These are phyloP conservation scores for Apiotrichum sp. DNA, from an alignment of 1,284 basidiomycete genomes.

Conservation along the genomic window DNA sequence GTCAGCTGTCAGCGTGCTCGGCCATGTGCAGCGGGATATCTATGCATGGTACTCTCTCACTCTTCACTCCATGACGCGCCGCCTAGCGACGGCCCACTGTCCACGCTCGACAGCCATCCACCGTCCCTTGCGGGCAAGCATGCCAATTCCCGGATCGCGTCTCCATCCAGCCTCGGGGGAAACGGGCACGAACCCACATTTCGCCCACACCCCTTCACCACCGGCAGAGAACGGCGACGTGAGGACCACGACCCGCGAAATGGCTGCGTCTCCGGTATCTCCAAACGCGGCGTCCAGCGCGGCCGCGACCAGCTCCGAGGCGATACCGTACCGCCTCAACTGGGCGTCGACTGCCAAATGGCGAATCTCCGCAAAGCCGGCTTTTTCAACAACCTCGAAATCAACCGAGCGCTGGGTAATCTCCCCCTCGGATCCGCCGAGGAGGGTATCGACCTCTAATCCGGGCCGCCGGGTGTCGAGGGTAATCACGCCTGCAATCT, in stretches of 20 bases:
- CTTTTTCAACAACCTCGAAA: slow-evolving; percentile 6
- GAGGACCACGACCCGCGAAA: slow-evolving; percentile 47
- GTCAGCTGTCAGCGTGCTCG: no score
- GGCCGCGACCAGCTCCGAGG: slow-evolving; percentile 60
- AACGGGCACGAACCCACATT: slow-evolving; percentile 51
- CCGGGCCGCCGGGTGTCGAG: slow-evolving; percentile 55
- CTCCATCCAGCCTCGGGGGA: not conserved
- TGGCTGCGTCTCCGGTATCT: not conserved
- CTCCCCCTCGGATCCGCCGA: slow-evolving; percentile 20
- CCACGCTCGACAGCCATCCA: slow-evolving; percentile 17
- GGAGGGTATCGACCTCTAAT: slow-evolving; percentile 17
- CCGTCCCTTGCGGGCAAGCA: slow-evolving; percentile 14
- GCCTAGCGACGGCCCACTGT: slow-evolving; percentile 1
- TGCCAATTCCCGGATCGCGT: slow-evolving; percentile 2
- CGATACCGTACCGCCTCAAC: slow-evolving; percentile 56
- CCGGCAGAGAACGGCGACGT: slow-evolving; percentile 52
- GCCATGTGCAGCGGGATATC: no score
- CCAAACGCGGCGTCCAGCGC: slow-evolving; percentile 58
- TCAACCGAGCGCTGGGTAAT: not conserved
- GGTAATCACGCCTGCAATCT: slow-evolving; percentile 62
- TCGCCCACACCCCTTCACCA: slow-evolving; percentile 47
- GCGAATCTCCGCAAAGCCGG: slow-evolving; percentile 57
- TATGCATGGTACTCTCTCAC: no score
- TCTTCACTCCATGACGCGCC: no score
- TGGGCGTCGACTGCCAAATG: slow-evolving; percentile 67